Evolutionary conservation across 352 stramenopile genomes (phyloP).

Genomic region (Phytophthora tubulina): DNA sequence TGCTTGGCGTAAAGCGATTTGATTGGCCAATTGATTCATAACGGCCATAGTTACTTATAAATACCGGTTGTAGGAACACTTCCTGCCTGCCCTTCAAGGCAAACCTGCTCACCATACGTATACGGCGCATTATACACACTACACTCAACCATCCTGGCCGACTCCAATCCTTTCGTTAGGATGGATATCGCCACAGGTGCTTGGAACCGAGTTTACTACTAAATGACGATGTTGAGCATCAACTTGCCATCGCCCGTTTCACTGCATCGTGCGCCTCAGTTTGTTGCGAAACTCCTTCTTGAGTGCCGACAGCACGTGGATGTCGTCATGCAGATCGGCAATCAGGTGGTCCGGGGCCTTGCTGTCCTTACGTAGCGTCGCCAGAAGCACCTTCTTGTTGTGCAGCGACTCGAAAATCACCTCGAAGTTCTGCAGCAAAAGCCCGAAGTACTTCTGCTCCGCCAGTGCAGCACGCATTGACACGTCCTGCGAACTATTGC

Average conservation of each 20-base stretch:
- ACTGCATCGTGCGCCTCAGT: conserved; percentile 68
- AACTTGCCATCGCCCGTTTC: background rate
- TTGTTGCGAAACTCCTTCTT: conserved; percentile 88
- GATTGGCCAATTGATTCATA: conserved; percentile 18
- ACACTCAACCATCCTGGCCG: background rate
- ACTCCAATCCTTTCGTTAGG: background rate
- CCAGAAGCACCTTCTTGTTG: conserved; percentile 86
- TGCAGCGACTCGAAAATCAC: conserved; percentile 86
- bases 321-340: conserved; percentile 81
- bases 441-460: conserved; percentile 84
- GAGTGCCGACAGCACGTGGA: conserved; percentile 80
- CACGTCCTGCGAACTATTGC: conserved; percentile 53
- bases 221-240: background rate
- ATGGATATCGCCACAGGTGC: conserved; percentile 1
- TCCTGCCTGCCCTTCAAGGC: conserved; percentile 1
- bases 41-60: conserved; percentile 8
- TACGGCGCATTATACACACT: conserved; percentile 25
- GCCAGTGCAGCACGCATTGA: conserved; percentile 66
- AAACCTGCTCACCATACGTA: conserved; percentile 9
- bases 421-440: conserved; percentile 88
- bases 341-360: conserved; percentile 78
- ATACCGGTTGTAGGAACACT: background rate
- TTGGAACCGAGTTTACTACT: conserved; percentile 2
- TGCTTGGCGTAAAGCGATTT: conserved; percentile 6
- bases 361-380: conserved; percentile 72